Percentiles rank a stretch among this genome's conserved stretches.
These are phyloP conservation scores for Miscanthus lutarioriparius DNA, from an alignment of 176 grass and related monocot genomes.

Conservation along the genomic window DNA sequence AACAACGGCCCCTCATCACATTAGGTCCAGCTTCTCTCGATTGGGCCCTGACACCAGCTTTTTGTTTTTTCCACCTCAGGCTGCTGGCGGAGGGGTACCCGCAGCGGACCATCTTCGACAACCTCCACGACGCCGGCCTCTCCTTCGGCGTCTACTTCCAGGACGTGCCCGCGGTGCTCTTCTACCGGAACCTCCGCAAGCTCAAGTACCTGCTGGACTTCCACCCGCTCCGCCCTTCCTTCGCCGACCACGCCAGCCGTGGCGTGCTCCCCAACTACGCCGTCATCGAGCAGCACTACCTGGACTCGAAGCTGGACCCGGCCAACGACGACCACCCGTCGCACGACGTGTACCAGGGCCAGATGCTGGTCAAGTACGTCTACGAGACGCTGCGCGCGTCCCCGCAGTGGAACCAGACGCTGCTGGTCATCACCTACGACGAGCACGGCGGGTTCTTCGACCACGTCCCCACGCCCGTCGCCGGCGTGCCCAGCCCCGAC, in stretches of 20 bases:
- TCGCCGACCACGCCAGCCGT: slow-evolving; percentile 47
- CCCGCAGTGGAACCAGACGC: slow-evolving; percentile 92
- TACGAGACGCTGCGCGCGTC: slow-evolving; percentile 75
- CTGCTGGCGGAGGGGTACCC: slow-evolving; percentile 62
- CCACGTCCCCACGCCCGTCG: slow-evolving; percentile 77
- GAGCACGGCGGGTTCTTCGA: slow-evolving; percentile 96
- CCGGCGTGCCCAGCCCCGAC: slow-evolving; percentile 74
- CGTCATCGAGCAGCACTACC: slow-evolving; percentile 89
- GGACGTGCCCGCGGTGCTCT: slow-evolving; percentile 69
- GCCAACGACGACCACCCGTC: slow-evolving; percentile 94
- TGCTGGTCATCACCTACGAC: slow-evolving; percentile 84
- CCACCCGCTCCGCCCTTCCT: slow-evolving; percentile 47
- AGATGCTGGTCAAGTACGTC: slow-evolving; percentile 80
- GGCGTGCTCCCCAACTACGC: slow-evolving; percentile 80
- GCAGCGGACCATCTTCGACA: slow-evolving; percentile 90
- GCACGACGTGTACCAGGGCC: slow-evolving; percentile 93
- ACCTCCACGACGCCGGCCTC: slow-evolving; percentile 59
- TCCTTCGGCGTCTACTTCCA: slow-evolving; percentile 96
- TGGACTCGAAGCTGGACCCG: slow-evolving; percentile 61
- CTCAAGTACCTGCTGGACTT: slow-evolving; percentile 89
- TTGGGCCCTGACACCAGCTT: background rate
- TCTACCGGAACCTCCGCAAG: slow-evolving; percentile 92
- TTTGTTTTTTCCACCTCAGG: slow-evolving; percentile 2
- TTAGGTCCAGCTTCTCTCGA: background rate
- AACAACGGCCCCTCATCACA: background rate